Base-by-base conservation (phyloP, 495 filamentous ascomycete species). In the Penicillium diatomitis region DNA sequence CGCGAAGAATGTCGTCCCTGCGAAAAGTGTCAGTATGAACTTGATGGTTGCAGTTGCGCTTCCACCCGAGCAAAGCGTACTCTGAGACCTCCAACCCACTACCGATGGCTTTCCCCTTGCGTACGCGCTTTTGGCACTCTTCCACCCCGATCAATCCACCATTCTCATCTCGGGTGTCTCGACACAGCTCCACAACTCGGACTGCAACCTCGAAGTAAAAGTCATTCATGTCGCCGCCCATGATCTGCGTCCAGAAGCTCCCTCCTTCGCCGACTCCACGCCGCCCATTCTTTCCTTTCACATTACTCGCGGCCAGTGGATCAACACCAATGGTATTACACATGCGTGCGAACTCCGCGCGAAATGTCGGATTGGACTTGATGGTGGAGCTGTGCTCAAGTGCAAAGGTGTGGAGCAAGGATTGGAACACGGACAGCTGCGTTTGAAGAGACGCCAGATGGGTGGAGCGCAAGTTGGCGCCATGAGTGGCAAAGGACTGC, bases 151-250 rank as follows among this genome's bases (percentile, higher is more conserved):
- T 85, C 56, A 98, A 63, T 0, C 92, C 92, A 0, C 92, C 92
- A 66, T 98, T 97, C 66, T 96, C 92, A 11, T 80, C 80, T 47
- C 94, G 76, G 36, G 90, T 96, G 44, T 80, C 82, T 3, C 88
- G 74, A 66, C 92, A 98, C 0, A 97, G 81, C 67, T 96, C 92
- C 6, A 98, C 94, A 5, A 97, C 88, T 31, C 88, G 73, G 36
- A 96, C 90, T 0, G 88, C 94, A 41, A 98, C 77, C 69, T 95
- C 91, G 64, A 97, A 97, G 65, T 97, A 97, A 59, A 97, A 98
- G 64, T 97, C 94, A 64, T 96, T 95, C 53, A 97, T 91, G 56
- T 81, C 87, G 20, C 85, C 77, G 2, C 92, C 92, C 45, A 96
- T 68, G 56, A 96, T 81, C 71, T 96, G 90, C 9, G 88, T 86